Base-by-base conservation (phyloP, 176 grass and related monocot genomes). In the Guadua angustifolia region DNA sequence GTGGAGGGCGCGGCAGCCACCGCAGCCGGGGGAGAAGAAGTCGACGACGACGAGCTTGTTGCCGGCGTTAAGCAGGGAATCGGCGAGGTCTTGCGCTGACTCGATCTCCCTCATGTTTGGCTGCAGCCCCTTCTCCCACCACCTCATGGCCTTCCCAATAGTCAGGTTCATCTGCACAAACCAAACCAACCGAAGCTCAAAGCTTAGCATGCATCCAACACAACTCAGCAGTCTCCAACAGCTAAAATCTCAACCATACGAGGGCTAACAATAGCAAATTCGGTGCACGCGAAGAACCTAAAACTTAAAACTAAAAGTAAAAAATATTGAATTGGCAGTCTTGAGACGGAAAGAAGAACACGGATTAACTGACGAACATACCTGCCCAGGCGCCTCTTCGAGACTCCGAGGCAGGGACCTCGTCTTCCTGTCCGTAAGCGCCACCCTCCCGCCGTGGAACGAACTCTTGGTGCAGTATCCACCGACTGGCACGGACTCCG, bases 11-110 rank as follows among this genome's bases (percentile, higher is more conserved):
- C 90, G 89, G 88, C 91, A 93, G 26, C 88, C 91, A 14, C 91
- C 88, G 83, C 91, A 93, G 11, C 88, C 91, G 5, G 91, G 91
- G 29, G 91, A 93, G 85, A 90, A 93, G 88, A 93, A 93, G 79
- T 93, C 84, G 67, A 93, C 85, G 73, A 90, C 71, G 59, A 88
- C 85, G 79, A 93, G 88, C 82, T 43, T 88, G 82, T 93, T 81
- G 77, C 88, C 88, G 74, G 91, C 82, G 83, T 76, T 79, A 69
- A 39, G 69, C 19, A 93, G 75, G 60, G 91, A 83, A n/a, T 88
- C 78, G 26, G 79, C 85, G 50, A 93, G 91, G 79, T 93, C 91
- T 5, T 88, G 85, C 52, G 84, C 88, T 8, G 85, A 90, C 83
- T 90, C 77, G 38, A 88, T 26, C 88, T 90, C 88, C 42, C 87